Percentiles rank a stretch among this genome's conserved stretches.
These are phyloP conservation scores for Oryza officinalis DNA, from an alignment of 176 grass and related monocot genomes.

Conservation along the genomic window DNA sequence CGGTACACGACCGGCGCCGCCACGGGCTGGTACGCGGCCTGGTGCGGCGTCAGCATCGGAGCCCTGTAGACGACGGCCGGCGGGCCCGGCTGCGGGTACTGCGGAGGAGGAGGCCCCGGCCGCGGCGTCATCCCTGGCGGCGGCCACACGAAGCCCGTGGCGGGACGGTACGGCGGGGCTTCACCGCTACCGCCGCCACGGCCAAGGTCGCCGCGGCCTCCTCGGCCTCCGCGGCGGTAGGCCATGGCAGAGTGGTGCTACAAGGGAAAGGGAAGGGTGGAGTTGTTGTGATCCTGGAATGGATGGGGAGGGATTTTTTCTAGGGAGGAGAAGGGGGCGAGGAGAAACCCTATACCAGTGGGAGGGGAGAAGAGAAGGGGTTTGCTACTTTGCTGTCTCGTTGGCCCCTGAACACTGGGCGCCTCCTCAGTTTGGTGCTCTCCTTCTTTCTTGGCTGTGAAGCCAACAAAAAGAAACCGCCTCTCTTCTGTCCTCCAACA, in stretches of 20 bases:
- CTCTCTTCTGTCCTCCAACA: no score
- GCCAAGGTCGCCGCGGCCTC: background rate
- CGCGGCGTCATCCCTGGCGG: background rate
- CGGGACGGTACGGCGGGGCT: background rate
- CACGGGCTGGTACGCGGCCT: background rate
- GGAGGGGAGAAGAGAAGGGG: no score
- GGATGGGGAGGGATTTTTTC: no score
- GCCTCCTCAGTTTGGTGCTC: no score
- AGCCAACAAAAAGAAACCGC: no score
- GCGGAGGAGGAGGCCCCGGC: background rate
- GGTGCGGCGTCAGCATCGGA: background rate
- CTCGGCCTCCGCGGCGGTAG: conserved; percentile 29
- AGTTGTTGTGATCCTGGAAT: no score
- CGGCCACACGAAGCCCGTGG: conserved; percentile 40
- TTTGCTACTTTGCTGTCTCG: no score
- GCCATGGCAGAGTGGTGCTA: conserved; percentile 37
- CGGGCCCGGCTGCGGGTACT: background rate
- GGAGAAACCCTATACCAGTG: no score
- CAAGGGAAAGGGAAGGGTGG: no score
- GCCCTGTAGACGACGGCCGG: conserved; percentile 5
- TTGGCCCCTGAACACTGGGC: no score
- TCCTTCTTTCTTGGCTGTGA: no score
- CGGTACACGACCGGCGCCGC: conserved; percentile 18
- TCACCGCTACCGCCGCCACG: background rate
- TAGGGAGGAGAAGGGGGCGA: no score